Base-by-base conservation (phyloP, 2,329 filamentous ascomycete genomes). In the Fusarium secorum region DNA sequence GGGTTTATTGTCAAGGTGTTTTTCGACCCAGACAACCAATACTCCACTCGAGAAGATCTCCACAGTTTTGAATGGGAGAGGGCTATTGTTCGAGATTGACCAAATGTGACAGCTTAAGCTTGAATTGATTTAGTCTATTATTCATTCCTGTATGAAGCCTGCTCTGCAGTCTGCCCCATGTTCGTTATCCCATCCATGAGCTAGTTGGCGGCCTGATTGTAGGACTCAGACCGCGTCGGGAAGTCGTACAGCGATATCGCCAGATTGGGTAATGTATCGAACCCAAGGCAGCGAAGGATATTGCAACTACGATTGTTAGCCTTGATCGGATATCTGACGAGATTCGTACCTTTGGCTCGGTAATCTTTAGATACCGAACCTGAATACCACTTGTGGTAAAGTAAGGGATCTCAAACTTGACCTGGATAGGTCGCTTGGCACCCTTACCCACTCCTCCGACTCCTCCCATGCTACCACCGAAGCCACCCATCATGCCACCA, bases 351-450 rank as follows among this genome's bases (percentile, higher is more conserved):
- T 99, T 99, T 49, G 96, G 96, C 83, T 99, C 96, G 71, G 97
- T 98, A 78, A 99, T 99, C 88, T 99, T 99, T 81, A 99, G 83
- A 81, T 99, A 99, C 78, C 96, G 90, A 77, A 99, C 96, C 82
- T 99, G 97, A 75, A 99, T 99, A 72, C 96, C 96, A 83, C 93
- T 97, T 6, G 97, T 99, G n/a, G 96, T 99, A 81, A 99, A 99
- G 83, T 99, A 99, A n/a, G 96, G 96, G 79, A 99, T 99, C 85
- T 99, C 96, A 80, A 99, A 99, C 85, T 99, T 99, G 84, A 99
- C 96, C 81, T 95, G 95, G 78, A 99, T 99, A 2, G 96, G 96
- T 75, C 96, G 86, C 87, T 98, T 99, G 62, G 89, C 88, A 24
- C 93, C 93, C 84, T 98, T 98, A 64, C 90, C 91, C 24, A 83